Evolutionary conservation across 257 asterid genomes (phyloP).

Genomic region (Striga asiatica): DNA sequence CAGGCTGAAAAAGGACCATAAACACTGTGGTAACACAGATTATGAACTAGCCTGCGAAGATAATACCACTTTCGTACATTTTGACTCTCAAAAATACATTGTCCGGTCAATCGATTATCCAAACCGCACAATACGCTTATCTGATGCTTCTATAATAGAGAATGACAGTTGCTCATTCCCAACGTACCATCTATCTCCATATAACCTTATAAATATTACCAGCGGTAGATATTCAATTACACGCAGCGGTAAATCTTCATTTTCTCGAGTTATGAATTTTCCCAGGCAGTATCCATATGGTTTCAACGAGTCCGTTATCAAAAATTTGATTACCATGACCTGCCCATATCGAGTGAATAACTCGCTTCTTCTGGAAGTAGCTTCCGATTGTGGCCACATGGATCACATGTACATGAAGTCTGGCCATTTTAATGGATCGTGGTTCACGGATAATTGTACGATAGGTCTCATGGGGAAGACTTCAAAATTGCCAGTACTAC

Average conservation of each 20-base stretch:
- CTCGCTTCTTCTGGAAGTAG: not conserved
- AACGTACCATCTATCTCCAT: not conserved
- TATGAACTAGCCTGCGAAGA: conserved; percentile 20
- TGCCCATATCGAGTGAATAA: conserved; percentile 14
- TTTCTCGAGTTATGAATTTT: too few relatives aligned
- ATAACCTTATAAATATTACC: too few relatives aligned
- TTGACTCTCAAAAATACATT: not conserved
- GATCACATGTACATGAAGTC: conserved; percentile 12
- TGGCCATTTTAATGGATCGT: not conserved
- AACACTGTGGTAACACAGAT: not conserved
- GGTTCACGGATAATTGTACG: not conserved
- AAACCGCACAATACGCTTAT: conserved; percentile 14
- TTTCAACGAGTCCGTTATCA: not conserved
- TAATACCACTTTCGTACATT: conserved; percentile 9
- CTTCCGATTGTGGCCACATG: not conserved
- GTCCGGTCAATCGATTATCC: conserved; percentile 18
- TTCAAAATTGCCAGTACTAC: not conserved
- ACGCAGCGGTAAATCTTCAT: too few relatives aligned
- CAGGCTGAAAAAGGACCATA: conserved; percentile 16
- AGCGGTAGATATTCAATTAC: too few relatives aligned
- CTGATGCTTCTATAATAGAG: conserved; percentile 4
- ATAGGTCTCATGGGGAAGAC: not conserved
- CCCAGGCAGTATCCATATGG: too few relatives aligned
- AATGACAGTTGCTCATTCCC: conserved; percentile 18
- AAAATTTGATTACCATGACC: conserved; percentile 14